phyloP scores from a whole-genome alignment of 1,284 basidiomycete genomes.

The Cutaneotrichosporon sp. region DNA sequence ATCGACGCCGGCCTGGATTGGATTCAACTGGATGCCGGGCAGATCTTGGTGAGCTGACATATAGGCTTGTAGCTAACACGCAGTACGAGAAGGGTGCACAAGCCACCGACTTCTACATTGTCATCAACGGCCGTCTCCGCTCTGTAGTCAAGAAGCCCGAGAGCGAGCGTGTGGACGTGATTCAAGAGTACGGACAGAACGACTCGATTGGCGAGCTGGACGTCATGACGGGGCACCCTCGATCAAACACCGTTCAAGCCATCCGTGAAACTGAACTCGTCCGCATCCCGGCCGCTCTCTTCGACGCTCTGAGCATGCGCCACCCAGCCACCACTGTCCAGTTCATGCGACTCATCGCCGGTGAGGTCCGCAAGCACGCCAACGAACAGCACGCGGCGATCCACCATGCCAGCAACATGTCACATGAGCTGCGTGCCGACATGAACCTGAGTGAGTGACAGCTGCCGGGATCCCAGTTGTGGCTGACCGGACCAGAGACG shows the following conservation, averaged over 20 bases:
- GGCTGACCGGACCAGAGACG: constrained; percentile 34
- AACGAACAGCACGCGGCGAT: constrained; percentile 55
- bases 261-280: constrained; percentile 99
- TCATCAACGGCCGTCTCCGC: constrained; percentile 94
- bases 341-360: constrained; percentile 91
- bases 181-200: constrained; percentile 92
- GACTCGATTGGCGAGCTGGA: constrained; percentile 78
- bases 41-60: constrained; percentile 40
- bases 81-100: constrained; percentile 90
- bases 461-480: background rate
- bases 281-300: constrained; percentile 93
- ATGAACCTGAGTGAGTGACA: constrained; percentile 82
- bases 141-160: constrained; percentile 67
- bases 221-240: constrained; percentile 88
- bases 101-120: constrained; percentile 93
- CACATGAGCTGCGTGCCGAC: constrained; percentile 69
- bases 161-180: constrained; percentile 67
- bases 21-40: constrained; percentile 95
- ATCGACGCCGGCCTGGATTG: constrained; percentile 97
- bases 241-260: constrained; percentile 90
- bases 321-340: constrained; percentile 96
- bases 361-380: constrained; percentile 81
- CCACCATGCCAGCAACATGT: constrained; percentile 17
- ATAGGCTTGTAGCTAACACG: too few relatives aligned
- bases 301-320: constrained; percentile 90